Conservation (phyloP, 1,284 basidiomycete species). For the Agroathelia rolfsii region DNA sequence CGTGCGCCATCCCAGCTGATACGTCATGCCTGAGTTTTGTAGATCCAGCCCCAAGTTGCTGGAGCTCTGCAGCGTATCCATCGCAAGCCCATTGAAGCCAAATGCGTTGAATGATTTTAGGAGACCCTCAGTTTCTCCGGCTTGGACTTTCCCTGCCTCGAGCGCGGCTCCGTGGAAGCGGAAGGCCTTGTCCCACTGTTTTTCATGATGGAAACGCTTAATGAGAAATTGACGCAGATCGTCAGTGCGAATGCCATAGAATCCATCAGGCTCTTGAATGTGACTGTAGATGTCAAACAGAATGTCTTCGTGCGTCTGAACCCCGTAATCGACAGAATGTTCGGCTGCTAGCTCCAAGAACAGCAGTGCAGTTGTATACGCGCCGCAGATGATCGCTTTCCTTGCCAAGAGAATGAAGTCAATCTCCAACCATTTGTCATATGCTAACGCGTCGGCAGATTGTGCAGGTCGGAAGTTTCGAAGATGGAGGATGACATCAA, state of each 20-base stretch:
- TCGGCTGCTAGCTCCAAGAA: slow-evolving; percentile 81
- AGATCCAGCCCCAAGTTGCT: slow-evolving; percentile 24
- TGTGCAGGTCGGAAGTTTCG: slow-evolving; percentile 49
- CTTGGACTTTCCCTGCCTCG: slow-evolving; percentile 43
- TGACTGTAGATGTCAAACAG: slow-evolving; percentile 89
- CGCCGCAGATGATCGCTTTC: slow-evolving; percentile 69
- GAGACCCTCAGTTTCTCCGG: slow-evolving; percentile 43
- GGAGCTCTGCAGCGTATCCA: slow-evolving; percentile 43
- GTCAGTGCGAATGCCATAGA: slow-evolving; percentile 82
- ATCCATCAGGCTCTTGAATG: slow-evolving; percentile 96
- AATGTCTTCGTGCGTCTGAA: slow-evolving; percentile 27
- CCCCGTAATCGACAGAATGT: slow-evolving; percentile 23
- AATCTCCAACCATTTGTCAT: slow-evolving; percentile 80
- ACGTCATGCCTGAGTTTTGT: slow-evolving; percentile 48
- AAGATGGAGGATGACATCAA: slow-evolving; percentile 74
- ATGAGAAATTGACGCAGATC: slow-evolving; percentile 74
- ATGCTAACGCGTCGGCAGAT: slow-evolving; percentile 43
- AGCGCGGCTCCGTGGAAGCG: slow-evolving; percentile 79
- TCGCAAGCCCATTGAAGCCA: slow-evolving; percentile 79
- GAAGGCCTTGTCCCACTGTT: slow-evolving; percentile 86
- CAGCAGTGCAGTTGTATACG: slow-evolving; percentile 82
- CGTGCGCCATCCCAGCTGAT: slow-evolving; percentile 83
- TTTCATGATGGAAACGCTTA: slow-evolving; percentile 84
- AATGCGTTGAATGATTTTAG: slow-evolving; percentile 75
- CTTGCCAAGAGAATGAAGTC: slow-evolving; percentile 66